These are phyloP conservation scores for Leishmania major DNA, from an alignment of 208 protist genomes.

Conservation along the genomic window DNA sequence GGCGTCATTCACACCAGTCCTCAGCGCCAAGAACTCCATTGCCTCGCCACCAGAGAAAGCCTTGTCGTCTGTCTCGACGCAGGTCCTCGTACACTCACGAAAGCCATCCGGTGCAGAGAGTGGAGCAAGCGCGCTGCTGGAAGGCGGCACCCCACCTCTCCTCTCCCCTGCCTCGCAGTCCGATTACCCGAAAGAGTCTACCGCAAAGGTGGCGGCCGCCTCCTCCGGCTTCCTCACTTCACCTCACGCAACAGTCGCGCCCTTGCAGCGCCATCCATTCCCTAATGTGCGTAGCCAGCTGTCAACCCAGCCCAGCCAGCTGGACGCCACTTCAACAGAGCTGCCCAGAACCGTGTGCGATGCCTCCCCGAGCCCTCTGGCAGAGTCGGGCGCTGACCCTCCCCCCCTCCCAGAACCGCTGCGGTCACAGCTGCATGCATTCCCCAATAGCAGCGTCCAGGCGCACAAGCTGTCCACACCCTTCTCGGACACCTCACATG, in stretches of 20 bases:
- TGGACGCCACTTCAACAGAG: slow-evolving; percentile 11
- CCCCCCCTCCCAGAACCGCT: not conserved
- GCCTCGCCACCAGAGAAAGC: not conserved
- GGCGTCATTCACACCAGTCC: not conserved
- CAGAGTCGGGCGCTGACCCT: not conserved
- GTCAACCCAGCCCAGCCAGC: not conserved
- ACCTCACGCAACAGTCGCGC: not conserved
- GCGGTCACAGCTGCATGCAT: not conserved
- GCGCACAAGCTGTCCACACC: slow-evolving; percentile 5
- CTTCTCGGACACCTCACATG: slow-evolving; percentile 7
- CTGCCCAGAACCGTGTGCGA: slow-evolving; percentile 18
- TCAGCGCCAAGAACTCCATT: slow-evolving; percentile 11
- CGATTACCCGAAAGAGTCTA: not conserved
- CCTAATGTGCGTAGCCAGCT: not conserved
- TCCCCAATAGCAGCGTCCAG: slow-evolving; percentile 11
- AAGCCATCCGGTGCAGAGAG: not conserved
- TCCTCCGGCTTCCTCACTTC: slow-evolving; percentile 18
- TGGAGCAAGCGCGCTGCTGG: not conserved
- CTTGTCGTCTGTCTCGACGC: not conserved
- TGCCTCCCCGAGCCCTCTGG: slow-evolving; percentile 8
- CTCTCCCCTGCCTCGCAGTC: not conserved
- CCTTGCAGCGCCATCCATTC: slow-evolving; percentile 1
- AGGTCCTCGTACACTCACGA: slow-evolving; percentile 17
- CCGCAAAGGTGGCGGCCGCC: not conserved
- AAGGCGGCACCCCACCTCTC: not conserved